These are phyloP conservation scores for Oenanthe sinensis DNA, from an alignment of 129 eudicot genomes.

Conservation along the genomic window DNA sequence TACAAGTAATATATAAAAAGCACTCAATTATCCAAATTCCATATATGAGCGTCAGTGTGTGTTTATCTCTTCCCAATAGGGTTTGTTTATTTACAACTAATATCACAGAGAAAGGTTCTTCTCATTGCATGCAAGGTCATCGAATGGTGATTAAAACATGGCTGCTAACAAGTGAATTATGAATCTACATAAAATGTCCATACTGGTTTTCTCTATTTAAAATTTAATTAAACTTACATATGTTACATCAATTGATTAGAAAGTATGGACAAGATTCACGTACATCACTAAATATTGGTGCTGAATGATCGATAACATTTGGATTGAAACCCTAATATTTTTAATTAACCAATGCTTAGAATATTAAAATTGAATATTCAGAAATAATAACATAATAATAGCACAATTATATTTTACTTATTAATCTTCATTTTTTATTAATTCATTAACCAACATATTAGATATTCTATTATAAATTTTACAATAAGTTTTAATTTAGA, in stretches of 20 bases:
- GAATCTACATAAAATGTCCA: conserved; percentile 9
- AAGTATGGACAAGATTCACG: not conserved
- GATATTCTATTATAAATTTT: too few species aligned
- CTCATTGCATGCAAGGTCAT: not conserved
- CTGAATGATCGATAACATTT: too few species aligned
- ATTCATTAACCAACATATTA: too few species aligned
- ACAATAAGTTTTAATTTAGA: not conserved
- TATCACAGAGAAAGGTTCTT: conserved; percentile 17
- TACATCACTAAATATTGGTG: too few species aligned
- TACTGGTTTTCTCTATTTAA: not conserved
- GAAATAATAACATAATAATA: too few species aligned
- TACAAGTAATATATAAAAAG: too few species aligned
- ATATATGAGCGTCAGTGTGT: not conserved
- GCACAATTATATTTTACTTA: too few species aligned
- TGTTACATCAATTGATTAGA: not conserved
- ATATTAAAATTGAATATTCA: too few species aligned
- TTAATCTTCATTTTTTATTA: too few species aligned
- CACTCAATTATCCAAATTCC: not conserved
- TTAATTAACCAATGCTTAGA: too few species aligned
- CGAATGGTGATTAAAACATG: not conserved
- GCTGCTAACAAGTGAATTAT: not conserved
- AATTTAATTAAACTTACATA: not conserved
- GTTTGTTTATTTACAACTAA: conserved; percentile 7
- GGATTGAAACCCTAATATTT: too few species aligned
- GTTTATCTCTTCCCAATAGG: conserved; percentile 14